Evolutionary conservation across 1,284 basidiomycete species (phyloP), one percentile per base, ranked within the genome.

Genomic region (Cutaneotrichosporon mucoides): DNA sequence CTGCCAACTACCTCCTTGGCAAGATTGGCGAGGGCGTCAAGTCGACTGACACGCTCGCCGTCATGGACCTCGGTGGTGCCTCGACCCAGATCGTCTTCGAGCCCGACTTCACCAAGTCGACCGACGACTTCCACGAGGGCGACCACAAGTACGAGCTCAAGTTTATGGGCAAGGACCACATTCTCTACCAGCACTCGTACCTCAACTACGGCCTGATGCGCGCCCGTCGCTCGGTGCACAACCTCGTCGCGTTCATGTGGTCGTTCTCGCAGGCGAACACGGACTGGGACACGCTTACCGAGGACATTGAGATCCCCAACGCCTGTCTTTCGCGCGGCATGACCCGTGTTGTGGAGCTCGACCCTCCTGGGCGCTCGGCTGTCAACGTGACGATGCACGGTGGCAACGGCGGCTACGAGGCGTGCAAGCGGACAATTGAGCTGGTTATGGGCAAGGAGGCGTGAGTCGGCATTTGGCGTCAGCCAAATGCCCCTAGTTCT

Each of bases 81-180:
- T 95, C 92, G 55, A 99, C 95, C 16, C 95, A 98, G 79, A 98
- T 99, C 73, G 94, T 97, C 57, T 98, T 99, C 71, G 88, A 96
- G 80, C 95, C 95, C 1, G 81, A 79, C 59, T 88, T 88, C 73
- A 73, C 76, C 65, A 45, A 52, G n/a, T 46, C 36, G 13, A 16
- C 5, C 35, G 53, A 53, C 54, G 79, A 82, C 59, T 79, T 98
- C 65, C 85, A 84, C 69, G 86, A 90, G 10, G 94, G 94, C 47
- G 94, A 97, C 64, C 95, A 99, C 82, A 92, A 92, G 78, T 98
- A 95, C 79, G 85, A 87, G 59, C 83, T 99, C 53, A 80, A 76
- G 50, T 92, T 94, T 73, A 88, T 85, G 7, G 89, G 88, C 46
- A 81, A 80, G 67, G 82, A 80, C 55, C 85, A 88, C 75, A 84